Conservation (phyloP, 2,329 filamentous ascomycete genomes). For the Penicillium sp. region DNA sequence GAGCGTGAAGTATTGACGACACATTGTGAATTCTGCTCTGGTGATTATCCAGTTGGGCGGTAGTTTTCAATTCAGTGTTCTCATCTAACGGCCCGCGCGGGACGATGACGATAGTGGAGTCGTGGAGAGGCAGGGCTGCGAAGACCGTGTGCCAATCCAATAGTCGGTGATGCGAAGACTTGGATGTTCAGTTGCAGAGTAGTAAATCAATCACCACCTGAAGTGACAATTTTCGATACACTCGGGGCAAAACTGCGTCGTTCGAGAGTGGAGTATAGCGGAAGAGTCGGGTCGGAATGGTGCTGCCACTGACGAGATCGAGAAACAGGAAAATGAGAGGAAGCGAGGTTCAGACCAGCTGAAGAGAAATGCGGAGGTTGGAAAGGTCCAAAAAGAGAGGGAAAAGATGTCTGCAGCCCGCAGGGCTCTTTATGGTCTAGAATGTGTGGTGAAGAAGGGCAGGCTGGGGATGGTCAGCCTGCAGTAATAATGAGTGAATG, state of each 20-base stretch:
- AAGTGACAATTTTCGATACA: too few relatives aligned
- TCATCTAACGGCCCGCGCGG: too few relatives aligned
- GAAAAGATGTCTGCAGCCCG: not conserved
- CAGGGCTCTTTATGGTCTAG: slow-evolving; percentile 12
- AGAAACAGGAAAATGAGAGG: slow-evolving; percentile 1
- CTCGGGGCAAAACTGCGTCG: too few relatives aligned
- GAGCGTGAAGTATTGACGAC: slow-evolving; percentile 37
- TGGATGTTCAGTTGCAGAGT: too few relatives aligned
- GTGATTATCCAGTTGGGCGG: not conserved
- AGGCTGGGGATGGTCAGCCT: not conserved
- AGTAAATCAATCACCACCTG: too few relatives aligned
- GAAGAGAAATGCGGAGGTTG: slow-evolving; percentile 7
- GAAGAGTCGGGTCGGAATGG: slow-evolving; percentile 3
- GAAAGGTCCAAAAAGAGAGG: not conserved
- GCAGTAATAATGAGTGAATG: slow-evolving; percentile 20
- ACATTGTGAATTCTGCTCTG: slow-evolving; percentile 26
- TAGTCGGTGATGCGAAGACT: too few relatives aligned
- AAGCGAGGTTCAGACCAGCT: slow-evolving; percentile 23
- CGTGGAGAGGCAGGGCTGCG: too few relatives aligned
- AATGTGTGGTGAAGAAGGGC: slow-evolving; percentile 5
- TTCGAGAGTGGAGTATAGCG: slow-evolving; percentile 8
- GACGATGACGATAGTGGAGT: too few relatives aligned
- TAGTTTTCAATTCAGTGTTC: too few relatives aligned
- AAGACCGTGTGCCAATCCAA: too few relatives aligned
- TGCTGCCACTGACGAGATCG: slow-evolving; percentile 5